Evolutionary conservation across 345 rosid species (phyloP), one percentile per base, ranked within the genome.

Genomic region (Camelina laxa): DNA sequence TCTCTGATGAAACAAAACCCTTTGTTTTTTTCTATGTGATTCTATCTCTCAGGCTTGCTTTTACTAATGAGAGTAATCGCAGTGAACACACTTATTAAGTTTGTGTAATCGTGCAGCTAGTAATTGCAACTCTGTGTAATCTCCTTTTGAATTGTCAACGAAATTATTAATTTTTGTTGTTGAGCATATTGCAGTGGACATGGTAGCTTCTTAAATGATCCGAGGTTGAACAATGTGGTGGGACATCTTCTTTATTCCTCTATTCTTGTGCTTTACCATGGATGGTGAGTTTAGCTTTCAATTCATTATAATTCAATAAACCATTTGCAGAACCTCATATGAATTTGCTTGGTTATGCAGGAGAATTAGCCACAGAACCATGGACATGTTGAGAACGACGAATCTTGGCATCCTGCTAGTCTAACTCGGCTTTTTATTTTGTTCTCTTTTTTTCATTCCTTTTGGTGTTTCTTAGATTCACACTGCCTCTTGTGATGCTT

Each of bases 191-290:
- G 72, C 85, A 93, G 98, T 79, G 98, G 97, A 36, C 98, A 91
- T 67, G 97, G 98, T n/a, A 93, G 98, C 80, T 93, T 93, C 81
- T 91, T 97, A 38, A 87, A 80, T 64, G 86, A 83, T 80, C 80
- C 83, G 45, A 86, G 81, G 59, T 79, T 91, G 71, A 93, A 93
- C 57, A 88, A 88, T 72, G 88, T 91, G 17, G 85, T 82, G 11
- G 98, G 98, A 38, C 98, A 93, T 82, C 79, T 91, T 67, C 84
- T 93, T 59, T 97, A 93, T 84, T 90, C 98, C 59, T 87, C 93
- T 47, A 91, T 93, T 58, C 87, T 93, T 50, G 98, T 93, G 21
- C 98, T 97, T 44, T 93, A 91, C 67, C 91, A 93, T 82, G 98
- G 98, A 79, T 93, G 98, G 98, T 93, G 30, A 78, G 88, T 81